Evolutionary conservation across 371 early-diverging fungal genomes (phyloP).

Genomic region (Circinella minor): DNA sequence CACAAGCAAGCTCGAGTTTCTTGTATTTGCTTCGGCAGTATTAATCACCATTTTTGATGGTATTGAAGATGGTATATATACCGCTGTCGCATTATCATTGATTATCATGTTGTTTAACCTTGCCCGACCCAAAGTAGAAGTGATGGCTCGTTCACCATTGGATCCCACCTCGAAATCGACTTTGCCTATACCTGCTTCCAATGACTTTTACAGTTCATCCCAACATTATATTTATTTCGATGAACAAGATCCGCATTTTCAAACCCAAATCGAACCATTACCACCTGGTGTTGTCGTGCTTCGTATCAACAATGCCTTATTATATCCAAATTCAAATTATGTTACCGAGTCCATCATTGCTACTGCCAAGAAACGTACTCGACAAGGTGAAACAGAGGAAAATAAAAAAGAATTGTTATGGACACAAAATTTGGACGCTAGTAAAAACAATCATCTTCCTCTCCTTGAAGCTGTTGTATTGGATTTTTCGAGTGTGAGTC

Average conservation of each 20-base stretch:
- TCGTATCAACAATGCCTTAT: conserved; percentile 13
- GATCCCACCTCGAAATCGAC: neutral
- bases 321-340: conserved; percentile 30
- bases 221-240: conserved; percentile 26
- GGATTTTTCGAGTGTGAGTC: conserved; percentile 72
- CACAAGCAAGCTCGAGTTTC: conserved; percentile 53
- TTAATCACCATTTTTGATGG: conserved; percentile 61
- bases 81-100: conserved; percentile 26
- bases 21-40: conserved; percentile 54
- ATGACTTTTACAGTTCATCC: neutral
- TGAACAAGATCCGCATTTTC: conserved; percentile 25
- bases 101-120: conserved; percentile 24
- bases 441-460: conserved; percentile 32
- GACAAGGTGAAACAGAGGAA: conserved; percentile 10
- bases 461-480: conserved; percentile 70
- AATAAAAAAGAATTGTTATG: conserved; percentile 14
- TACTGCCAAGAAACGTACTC: conserved; percentile 17
- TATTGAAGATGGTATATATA: conserved; percentile 34
- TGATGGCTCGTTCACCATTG: conserved; percentile 16
- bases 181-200: neutral
- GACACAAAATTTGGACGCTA: neutral
- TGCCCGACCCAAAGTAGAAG: conserved; percentile 24
- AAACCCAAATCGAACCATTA: conserved; percentile 9
- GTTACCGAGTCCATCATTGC: conserved; percentile 17
- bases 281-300: conserved; percentile 26